Base-by-base conservation (phyloP, 2,329 filamentous ascomycete species). In the Sporothrix inflata region DNA sequence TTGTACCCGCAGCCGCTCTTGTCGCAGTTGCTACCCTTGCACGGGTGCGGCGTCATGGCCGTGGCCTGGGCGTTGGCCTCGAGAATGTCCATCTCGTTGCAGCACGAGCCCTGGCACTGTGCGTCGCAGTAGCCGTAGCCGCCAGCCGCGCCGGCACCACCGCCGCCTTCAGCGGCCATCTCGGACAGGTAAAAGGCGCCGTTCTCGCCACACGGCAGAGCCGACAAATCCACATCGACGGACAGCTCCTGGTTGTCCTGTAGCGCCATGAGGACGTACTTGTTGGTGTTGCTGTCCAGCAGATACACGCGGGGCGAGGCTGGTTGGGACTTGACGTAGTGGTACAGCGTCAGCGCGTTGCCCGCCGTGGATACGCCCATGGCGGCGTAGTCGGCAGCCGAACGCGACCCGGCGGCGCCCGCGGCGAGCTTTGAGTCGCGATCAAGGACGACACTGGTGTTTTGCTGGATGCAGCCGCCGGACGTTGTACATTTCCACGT, bases 221-320 rank as follows among this genome's bases (percentile, higher is more conserved):
- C 83, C 47, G 88, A 89, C 49, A 89, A 83, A 77, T 91, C 88
- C 21, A 90, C 87, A 69, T 89, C 87, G 73, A 90, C 89, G 19
- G 85, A 86, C 77, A 91, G 85, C 77, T 91, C 88, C 76, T 86
- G 81, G 79, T 86, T 86, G 71, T 57, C 27, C 30, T 86, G 82
- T 63, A 90, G 81, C 73, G 86, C 83, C 80, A 90, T 85, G 75
- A 86, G 82, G 78, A 88, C 80, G 78, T 90, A 90, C 65, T 84
- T 85, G 72, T 81, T 82, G 19, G 66, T 69, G 70, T 86, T 84
- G 69, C 83, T 81, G 74, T 63, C 80, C 73, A 84, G 83, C 79
- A 90, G 83, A 72, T 89, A 91, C 53, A 89, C 79, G 71, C 89
- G 84, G 4, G 87, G 78, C 0, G 78, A 78, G 5, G 76, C 77